Base-by-base conservation (phyloP, 1,284 basidiomycete species). In the Phlebopus sp. region DNA sequence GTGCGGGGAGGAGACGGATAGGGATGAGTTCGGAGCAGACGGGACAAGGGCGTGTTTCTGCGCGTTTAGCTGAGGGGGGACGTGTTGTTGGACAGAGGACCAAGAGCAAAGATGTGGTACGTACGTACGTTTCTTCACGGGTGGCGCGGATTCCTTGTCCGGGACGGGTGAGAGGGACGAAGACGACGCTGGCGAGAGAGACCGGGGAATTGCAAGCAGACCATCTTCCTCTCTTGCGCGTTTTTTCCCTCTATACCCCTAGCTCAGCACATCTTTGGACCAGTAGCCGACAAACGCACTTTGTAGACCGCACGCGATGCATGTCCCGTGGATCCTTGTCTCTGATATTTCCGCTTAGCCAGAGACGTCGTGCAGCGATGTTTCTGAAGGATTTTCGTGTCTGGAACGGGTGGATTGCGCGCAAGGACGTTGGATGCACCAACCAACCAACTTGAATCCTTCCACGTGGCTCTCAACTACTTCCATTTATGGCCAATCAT, bases 11-110 rank as follows among this genome's bases (percentile, higher is more conserved):
- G 11, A 90, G 72, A 13, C 87, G 79, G 15, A 88, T 57, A 6
- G 87, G 86, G 38, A 90, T 84, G 25, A 64, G 63, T 59, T 90
- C 86, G 17, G 75, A 68, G 62, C 87, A 90, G 32, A 84, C 77
- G 1, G 87, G 88, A 59, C 87, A 90, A 47, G 71, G 70, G 50
- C 81, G 73, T 2, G 83, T 89, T 60, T 88, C 85, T 11, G 83
- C 86, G 37, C 82, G 79, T 67, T 81, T 87, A 4, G 74, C 84
- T 86, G 47, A n/a, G n/a, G 19, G 18, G 13, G 30, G 2, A 17
- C 29, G 30, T 30, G 35, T 15, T 68, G 50, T 86, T 79, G 27
- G 78, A 83, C 31, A 78, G 73, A 65, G 78, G 80, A 13, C 71
- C 75, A 79, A 31, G 7, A 15, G 4, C 29, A 2, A 17, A 5